A percentile compares a stretch with the other conserved stretches of the same genome.
Evolutionary conservation across 2,329 filamentous ascomycete genomes (phyloP).

Genomic region (Fusarium decemcellulare): DNA sequence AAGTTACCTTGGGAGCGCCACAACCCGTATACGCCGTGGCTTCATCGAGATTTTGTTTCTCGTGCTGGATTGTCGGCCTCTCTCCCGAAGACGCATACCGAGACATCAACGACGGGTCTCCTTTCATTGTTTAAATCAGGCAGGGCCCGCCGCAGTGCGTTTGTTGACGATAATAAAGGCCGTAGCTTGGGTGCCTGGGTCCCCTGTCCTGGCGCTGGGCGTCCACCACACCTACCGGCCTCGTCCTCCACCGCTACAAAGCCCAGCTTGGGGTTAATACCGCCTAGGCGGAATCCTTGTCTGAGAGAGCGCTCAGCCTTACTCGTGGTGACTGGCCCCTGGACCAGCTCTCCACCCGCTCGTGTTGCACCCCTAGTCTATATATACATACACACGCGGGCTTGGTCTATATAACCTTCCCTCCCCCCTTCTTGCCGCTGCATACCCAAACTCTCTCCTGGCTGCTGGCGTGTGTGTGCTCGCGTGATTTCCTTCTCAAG

Average conservation of each 20-base stretch:
- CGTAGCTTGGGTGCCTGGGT: slow-evolving; percentile 37
- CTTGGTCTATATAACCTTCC: slow-evolving; percentile 46
- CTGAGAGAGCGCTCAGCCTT: slow-evolving; percentile 46
- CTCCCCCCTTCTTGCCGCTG: slow-evolving; percentile 24
- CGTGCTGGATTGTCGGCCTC: neutral
- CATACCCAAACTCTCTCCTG: slow-evolving; percentile 35
- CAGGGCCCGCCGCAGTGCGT: slow-evolving; percentile 35
- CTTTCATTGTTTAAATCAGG: slow-evolving; percentile 24
- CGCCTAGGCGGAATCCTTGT: slow-evolving; percentile 40
- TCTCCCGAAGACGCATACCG: slow-evolving; percentile 7
- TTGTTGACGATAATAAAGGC: slow-evolving; percentile 43
- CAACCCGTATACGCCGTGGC: slow-evolving; percentile 27
- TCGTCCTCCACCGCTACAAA: slow-evolving; percentile 38
- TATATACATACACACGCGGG: slow-evolving; percentile 42
- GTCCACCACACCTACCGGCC: slow-evolving; percentile 44
- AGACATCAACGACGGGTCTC: slow-evolving; percentile 14
- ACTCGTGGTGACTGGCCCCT: slow-evolving; percentile 40
- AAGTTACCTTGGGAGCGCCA: slow-evolving; percentile 28
- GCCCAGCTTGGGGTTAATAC: slow-evolving; percentile 28
- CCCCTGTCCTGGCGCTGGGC: slow-evolving; percentile 39
- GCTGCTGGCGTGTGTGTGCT: slow-evolving; percentile 42
- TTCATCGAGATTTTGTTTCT: neutral
- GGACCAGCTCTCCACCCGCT: slow-evolving; percentile 37
- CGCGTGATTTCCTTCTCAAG: slow-evolving; percentile 43
- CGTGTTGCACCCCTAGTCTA: slow-evolving; percentile 38